Conservation (phyloP, 768 basidiomycete species). For the Suillus ampliporus region DNA sequence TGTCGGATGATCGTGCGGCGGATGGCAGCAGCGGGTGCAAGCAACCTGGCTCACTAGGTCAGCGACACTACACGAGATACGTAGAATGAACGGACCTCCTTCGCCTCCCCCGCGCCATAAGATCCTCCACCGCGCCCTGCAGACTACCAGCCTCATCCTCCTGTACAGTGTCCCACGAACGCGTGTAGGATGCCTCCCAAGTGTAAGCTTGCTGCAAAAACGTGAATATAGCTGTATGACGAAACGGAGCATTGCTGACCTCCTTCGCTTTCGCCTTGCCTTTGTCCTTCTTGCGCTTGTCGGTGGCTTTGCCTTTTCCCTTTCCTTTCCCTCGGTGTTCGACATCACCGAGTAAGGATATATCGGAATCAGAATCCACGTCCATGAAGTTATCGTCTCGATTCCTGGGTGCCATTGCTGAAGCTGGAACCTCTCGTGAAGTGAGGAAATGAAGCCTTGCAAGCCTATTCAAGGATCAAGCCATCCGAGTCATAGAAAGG, state of each 20-base stretch:
- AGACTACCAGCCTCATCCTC: conserved; percentile 95
- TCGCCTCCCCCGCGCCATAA: conserved; percentile 85
- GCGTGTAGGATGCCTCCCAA: conserved; percentile 95
- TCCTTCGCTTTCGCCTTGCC: conserved; percentile 45
- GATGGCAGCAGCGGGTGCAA: conserved; percentile 85
- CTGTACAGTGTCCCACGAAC: conserved; percentile 97
- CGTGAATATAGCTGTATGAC: not conserved
- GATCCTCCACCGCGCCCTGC: conserved; percentile 87
- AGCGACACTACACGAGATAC: conserved; percentile 13
- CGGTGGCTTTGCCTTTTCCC: conserved; percentile 57
- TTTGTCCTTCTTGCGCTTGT: conserved; percentile 60
- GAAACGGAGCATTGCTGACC: conserved; percentile 21
- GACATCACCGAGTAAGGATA: conserved; percentile 61
- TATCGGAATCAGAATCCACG: conserved; percentile 75
- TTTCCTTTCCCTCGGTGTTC: conserved; percentile 57
- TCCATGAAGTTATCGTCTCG: conserved; percentile 50
- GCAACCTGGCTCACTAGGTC: conserved; percentile 54
- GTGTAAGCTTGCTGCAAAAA: conserved; percentile 76
- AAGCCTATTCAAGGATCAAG: not conserved
- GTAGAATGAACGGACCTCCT: conserved; percentile 61
- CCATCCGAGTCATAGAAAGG: not conserved
- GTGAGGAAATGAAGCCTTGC: not conserved
- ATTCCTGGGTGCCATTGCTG: conserved; percentile 30
- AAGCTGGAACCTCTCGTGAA: not conserved
- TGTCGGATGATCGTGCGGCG: conserved; percentile 97